Evolutionary conservation across 257 asterid genomes (phyloP), one percentile per base, ranked within the genome.

Genomic region (Leonotis leonurus): DNA sequence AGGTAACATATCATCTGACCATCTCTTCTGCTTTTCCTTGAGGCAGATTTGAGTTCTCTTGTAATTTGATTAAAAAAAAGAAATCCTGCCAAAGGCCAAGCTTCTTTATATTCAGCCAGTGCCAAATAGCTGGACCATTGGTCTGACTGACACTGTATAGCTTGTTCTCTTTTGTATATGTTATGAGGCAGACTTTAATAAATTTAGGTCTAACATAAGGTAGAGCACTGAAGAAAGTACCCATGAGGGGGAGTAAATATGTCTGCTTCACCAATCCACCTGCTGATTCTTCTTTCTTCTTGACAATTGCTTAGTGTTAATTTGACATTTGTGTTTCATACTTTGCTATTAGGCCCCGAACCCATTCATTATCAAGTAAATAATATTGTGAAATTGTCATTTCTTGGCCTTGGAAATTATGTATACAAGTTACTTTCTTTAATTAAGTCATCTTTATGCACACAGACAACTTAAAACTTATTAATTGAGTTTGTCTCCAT

Each of bases 1-100:
- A 93, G 99, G 99, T 87, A 53, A 58, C 37, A 41, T 36, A 36
- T 67, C 54, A 58, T 67, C 50, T 17, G 6, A 30, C 58, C 32
- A 48, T 64, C 41, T 21, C 21, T 22, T 27, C 41, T n/a, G 8
- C 12, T 8, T 65, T 51, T 48, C 39, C 13, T 40, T 3, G 30
- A 29, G 44, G 55, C 39, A 25, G 10, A 12, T 14, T 41, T 39
- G 57, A 41, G 44, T n/a, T 62, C 40, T 53, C 35, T 60, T 50
- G 53, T 16, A 54, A 32, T 48, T 56, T 36, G 66, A 24, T 10
- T 8, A 13, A 48, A 20, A 43, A 59, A 13, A 65, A 36, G 41
- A 46, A 66, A 21, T 27, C 39, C 32, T 2, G 30, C 25, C 64
- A 49, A 48, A 39, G 24, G 41, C 59, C 25, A 55, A 8, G 32